Base-by-base conservation (phyloP, 441 rosid species). In the Euphorbia celastroides region DNA sequence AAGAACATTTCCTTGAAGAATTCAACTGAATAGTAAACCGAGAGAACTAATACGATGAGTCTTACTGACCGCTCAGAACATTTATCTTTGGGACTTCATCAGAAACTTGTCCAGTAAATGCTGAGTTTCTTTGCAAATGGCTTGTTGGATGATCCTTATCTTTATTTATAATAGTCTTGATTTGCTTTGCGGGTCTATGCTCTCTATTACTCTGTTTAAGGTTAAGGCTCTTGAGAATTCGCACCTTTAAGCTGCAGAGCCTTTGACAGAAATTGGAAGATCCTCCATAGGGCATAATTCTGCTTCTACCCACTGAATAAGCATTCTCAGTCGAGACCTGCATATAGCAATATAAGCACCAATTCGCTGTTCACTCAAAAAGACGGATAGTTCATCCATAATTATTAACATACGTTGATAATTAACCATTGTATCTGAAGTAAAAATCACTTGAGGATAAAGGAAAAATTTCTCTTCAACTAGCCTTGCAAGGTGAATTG, bases 241-340 rank as follows among this genome's bases (percentile, higher is more conserved):
- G 70, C 14, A 70, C 63, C 70, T 84, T 86, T 55, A 86, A 79
- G 30, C 86, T 84, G 60, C 78, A 74, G 30, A 88, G 78, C 62
- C 80, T 72, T 70, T 54, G 69, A 73, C 77, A 79, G 57, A 80
- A 56, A 72, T 65, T 77, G 13, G 65, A 57, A 20, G 81, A 70
- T 80, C 79, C 80, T 75, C 81, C 78, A 61, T 61, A 59, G 9
- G 62, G 76, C 36, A 79, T 71, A 66, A 75, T 32, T 31, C 61
- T 71, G 28, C 70, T 73, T 76, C 69, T 62, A 65, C 79, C 74
- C 28, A 60, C 65, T 4, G 64, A 69, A 60, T 66, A 60, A 62
- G 66, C 36, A 50, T 63, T 72, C 62, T 70, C 81, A 19, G 50
- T 10, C 11, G 66, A 57, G 38, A 57, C 80, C 92, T 83, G 72